Evolutionary conservation across 1,284 basidiomycete species (phyloP).

Genomic region (Farysia itapuensis): DNA sequence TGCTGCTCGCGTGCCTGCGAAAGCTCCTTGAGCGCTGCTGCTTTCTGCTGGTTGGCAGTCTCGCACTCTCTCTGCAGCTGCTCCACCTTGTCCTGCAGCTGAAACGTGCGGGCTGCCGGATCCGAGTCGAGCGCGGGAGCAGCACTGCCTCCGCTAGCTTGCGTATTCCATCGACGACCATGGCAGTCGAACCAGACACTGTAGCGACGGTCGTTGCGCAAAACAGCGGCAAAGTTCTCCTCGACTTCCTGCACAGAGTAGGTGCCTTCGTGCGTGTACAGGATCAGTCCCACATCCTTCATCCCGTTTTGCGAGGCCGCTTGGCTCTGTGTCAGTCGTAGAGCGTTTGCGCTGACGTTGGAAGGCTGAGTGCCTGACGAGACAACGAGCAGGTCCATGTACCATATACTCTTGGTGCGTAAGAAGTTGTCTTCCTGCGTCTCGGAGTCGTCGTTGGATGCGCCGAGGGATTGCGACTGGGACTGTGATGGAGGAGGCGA

Average conservation of each 20-base stretch:
- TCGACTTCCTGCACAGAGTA: slow-evolving; percentile 37
- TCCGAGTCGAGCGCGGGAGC: background rate
- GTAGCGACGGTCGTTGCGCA: slow-evolving; percentile 15
- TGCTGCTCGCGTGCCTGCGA: slow-evolving; percentile 8
- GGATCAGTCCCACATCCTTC: slow-evolving; percentile 8
- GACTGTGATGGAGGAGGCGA: background rate
- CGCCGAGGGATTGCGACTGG: slow-evolving; percentile 7
- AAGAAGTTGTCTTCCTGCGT: slow-evolving; percentile 33
- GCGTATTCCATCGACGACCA: slow-evolving; percentile 6
- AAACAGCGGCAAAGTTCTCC: slow-evolving; percentile 7
- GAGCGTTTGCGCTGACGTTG: background rate
- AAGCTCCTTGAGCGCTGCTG: background rate
- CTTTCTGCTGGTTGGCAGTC: background rate
- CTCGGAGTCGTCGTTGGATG: slow-evolving; percentile 15
- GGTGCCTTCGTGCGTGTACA: slow-evolving; percentile 11
- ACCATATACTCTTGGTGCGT: slow-evolving; percentile 24
- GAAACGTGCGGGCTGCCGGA: background rate
- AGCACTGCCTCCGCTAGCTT: background rate
- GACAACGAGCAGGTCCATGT: slow-evolving; percentile 18
- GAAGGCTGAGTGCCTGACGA: background rate
- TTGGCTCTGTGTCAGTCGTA: slow-evolving; percentile 8
- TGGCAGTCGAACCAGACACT: slow-evolving; percentile 9
- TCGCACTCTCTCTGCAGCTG: slow-evolving; percentile 3
- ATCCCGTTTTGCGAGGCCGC: background rate
- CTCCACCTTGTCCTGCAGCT: slow-evolving; percentile 2